phyloP scores from a whole-genome alignment of 805 yeast genomes.

The Blastobotrys mokoenaii region DNA sequence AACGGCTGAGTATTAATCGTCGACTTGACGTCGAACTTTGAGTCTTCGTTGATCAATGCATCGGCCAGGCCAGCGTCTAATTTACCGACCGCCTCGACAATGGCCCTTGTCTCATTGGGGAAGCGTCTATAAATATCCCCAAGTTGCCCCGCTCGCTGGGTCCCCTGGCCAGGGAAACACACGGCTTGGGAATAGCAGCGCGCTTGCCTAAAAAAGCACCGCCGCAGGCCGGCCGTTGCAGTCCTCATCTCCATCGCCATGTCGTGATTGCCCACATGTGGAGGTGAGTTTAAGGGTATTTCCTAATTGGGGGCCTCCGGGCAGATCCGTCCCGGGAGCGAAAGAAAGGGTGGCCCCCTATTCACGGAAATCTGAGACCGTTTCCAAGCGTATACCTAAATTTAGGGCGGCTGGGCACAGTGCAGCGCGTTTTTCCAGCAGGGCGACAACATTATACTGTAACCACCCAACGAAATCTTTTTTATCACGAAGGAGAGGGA shows the following conservation, averaged over 20 bases:
- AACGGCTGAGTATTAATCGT: conserved; percentile 50
- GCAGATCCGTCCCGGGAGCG: no score
- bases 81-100: conserved; percentile 20
- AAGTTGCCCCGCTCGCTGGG: conserved; percentile 28
- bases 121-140: conserved; percentile 13
- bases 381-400: no score
- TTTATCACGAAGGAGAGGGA: background rate
- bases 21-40: conserved; percentile 18
- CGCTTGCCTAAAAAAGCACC: no score
- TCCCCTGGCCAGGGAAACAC: conserved; percentile 32
- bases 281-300: background rate
- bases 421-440: no score
- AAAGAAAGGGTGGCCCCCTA: no score
- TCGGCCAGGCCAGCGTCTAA: conserved; percentile 8
- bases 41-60: conserved; percentile 13
- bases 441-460: no score
- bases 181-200: background rate
- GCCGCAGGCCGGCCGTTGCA: background rate
- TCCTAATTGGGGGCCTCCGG: no score
- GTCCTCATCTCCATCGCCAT: background rate
- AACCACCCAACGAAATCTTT: no score
- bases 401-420: no score
- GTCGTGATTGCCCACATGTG: background rate
- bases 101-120: conserved; percentile 20
- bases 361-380: no score